Conservation (phyloP, 805 yeast genomes). For the Teunomyces stri region DNA sequence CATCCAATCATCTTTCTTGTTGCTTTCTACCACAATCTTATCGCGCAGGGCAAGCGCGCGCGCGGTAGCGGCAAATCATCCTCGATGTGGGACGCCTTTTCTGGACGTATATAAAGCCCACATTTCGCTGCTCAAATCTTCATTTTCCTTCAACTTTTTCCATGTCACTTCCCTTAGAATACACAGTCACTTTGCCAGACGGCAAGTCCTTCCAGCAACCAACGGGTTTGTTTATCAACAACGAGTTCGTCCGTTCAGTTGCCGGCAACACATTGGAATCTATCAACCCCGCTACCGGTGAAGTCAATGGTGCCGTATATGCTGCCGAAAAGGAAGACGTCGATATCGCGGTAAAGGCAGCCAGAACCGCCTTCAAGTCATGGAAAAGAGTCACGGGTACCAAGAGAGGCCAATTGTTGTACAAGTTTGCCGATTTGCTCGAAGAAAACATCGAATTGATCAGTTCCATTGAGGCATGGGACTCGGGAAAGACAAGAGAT, state of each 20-base stretch:
- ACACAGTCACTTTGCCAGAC: slow-evolving; percentile 46
- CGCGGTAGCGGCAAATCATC: not conserved
- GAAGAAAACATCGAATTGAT: slow-evolving; percentile 32
- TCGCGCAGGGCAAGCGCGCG: not conserved
- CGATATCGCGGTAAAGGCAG: slow-evolving; percentile 40
- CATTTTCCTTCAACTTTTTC: not conserved
- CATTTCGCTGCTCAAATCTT: not conserved
- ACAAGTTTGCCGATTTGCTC: slow-evolving; percentile 37
- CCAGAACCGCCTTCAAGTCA: slow-evolving; percentile 35
- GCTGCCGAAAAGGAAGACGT: slow-evolving; percentile 43
- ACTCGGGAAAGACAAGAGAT: slow-evolving; percentile 46
- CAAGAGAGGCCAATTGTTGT: slow-evolving; percentile 37
- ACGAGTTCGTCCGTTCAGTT: slow-evolving; percentile 44
- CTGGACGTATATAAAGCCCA: not conserved
- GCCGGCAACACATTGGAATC: slow-evolving; percentile 40
- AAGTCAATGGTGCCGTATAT: slow-evolving; percentile 40
- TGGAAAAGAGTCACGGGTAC: slow-evolving; percentile 50
- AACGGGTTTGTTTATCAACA: slow-evolving; percentile 60
- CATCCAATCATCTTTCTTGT: not conserved
- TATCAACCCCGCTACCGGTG: slow-evolving; percentile 43
- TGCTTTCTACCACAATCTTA: not conserved
- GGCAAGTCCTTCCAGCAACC: slow-evolving; percentile 55
- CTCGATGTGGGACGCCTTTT: not conserved
- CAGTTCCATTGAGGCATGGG: slow-evolving; percentile 45
- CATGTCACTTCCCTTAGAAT: slow-evolving; percentile 37